Percentiles rank a stretch among this genome's conserved stretches.
Evolutionary conservation across 768 basidiomycete genomes (phyloP).

Genomic region (Roridomyces roridus): DNA sequence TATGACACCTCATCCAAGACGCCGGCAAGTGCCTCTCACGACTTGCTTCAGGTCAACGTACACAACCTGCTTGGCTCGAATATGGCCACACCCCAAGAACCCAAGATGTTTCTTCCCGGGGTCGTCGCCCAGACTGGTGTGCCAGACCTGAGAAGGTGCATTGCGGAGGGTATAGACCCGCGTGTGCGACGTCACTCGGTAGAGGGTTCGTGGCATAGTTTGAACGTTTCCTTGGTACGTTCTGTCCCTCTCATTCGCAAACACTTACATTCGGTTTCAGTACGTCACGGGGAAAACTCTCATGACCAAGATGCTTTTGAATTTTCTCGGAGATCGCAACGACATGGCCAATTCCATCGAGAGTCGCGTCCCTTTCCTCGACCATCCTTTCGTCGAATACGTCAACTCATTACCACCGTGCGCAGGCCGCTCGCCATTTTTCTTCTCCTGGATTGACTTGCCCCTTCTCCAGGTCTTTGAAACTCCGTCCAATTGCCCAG

Average conservation of each 20-base stretch:
- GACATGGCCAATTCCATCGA: constrained; percentile 22
- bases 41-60: no score
- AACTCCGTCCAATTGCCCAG: constrained; percentile 10
- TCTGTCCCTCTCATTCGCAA: constrained; percentile 4
- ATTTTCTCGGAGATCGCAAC: constrained; percentile 11
- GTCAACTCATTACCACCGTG: constrained; percentile 22
- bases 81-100: neutral
- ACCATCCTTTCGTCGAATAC: constrained; percentile 25
- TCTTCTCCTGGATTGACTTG: no score
- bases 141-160: constrained; percentile 3
- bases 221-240: no score
- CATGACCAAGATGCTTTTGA: constrained; percentile 9
- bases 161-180: constrained; percentile 18
- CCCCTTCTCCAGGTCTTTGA: constrained; percentile 11
- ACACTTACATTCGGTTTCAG: neutral
- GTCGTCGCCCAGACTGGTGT: constrained; percentile 5
- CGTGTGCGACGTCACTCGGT: constrained; percentile 17
- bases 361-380: no score
- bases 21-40: no score
- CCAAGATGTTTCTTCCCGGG: constrained; percentile 11
- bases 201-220: constrained; percentile 19
- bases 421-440: no score
- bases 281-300: constrained; percentile 16
- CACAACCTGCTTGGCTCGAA: no score
- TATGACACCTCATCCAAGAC: no score